Base-by-base conservation (phyloP, 2,329 filamentous ascomycete genomes). In the Ophiosphaerella narmari region DNA sequence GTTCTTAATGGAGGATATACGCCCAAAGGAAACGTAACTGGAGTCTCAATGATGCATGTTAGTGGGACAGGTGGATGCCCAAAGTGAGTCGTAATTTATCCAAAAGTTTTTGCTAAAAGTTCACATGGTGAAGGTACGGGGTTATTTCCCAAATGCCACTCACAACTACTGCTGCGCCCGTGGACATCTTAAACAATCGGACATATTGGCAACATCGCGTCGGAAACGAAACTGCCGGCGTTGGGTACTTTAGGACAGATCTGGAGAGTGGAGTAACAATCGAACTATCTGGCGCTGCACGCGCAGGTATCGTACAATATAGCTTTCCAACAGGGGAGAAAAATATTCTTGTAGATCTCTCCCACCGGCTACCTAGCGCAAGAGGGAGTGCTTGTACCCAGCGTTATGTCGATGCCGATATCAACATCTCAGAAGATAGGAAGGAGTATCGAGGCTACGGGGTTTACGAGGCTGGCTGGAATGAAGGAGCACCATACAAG, bases 51-150 rank as follows among this genome's bases (percentile, higher is more conserved):
- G 66, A 64, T 71, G 52, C 71, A 73, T 46, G 70, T 67, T 24
- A 66, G 62, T 31, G 71, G 71, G 3, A 89, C 86, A 0, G 86
- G 86, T 7, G 86, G 86, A 1, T 84, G 84, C 1, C 85, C 86
- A 1, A 89, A 88, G 66, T 18, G 14, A 38, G 21, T 11, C 21
- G 26, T 5, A 16, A 37, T 18, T 16, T 16, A 37, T 18, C 35
- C 21, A 16, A 21, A 21, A 5, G 18, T 21, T 21, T 21, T 21
- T 21, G 18, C 18, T 5, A 21, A 21, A 21, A 21, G 18, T 21
- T 21, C 18, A 21, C n/a, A 36, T 18, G 34, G n/a, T 12, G 7
- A 14, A 36, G 16, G 13, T 89, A 89, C 52, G 86, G 86, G 4
- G 83, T 87, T 1, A 81, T 85, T 21, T 78, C 77, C 0, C 80